Conservation (phyloP, 179 eudicot genomes). For the Actinidia polygama region DNA sequence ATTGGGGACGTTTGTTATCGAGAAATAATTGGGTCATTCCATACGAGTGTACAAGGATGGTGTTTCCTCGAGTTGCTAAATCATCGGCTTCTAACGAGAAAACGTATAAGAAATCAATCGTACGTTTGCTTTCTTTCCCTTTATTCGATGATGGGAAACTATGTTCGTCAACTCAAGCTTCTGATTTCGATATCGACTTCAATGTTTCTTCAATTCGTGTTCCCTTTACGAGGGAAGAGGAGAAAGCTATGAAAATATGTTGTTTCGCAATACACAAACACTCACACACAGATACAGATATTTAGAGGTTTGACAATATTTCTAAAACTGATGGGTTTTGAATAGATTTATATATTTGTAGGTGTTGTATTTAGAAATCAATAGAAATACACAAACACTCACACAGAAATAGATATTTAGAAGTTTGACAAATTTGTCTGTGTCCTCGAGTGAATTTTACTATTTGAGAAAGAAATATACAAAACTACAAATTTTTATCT, state of each 20-base stretch:
- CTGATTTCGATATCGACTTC: conserved; percentile 70
- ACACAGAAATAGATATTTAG: no score
- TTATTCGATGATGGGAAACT: conserved; percentile 75
- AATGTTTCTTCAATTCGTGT: conserved; percentile 77
- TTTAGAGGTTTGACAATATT: no score
- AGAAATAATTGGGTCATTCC: conserved; percentile 96
- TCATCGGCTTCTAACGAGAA: conserved; percentile 64
- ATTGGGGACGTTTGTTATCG: conserved; percentile 45
- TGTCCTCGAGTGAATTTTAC: no score
- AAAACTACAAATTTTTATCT: no score
- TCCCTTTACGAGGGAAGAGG: conserved; percentile 82
- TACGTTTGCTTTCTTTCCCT: conserved; percentile 84
- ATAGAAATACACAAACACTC: no score
- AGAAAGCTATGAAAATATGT: conserved; percentile 67
- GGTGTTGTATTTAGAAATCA: no score
- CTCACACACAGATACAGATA: no score
- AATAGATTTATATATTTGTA: no score
- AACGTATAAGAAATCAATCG: conserved; percentile 84
- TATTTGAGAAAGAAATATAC: no score
- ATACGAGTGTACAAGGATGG: conserved; percentile 54
- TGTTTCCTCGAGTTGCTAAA: conserved; percentile 50
- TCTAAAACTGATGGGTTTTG: no score
- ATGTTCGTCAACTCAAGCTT: conserved; percentile 48
- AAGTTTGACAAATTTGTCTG: no score
- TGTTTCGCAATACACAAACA: no score